Conservation (phyloP, 345 rosid genomes). For the Excoecaria agallocha region DNA sequence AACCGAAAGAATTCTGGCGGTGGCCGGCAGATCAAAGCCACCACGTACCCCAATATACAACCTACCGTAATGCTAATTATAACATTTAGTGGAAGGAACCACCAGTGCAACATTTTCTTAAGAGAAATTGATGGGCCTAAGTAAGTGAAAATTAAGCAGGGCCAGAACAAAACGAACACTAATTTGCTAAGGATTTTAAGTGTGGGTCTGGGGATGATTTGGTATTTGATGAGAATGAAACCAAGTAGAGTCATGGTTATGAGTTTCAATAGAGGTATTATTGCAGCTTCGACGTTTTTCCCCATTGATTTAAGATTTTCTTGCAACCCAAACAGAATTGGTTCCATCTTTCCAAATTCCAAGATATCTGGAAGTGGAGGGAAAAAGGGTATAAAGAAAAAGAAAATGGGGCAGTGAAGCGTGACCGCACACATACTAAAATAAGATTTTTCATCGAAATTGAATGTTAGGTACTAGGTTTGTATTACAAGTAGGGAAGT, state of each 20-base stretch:
- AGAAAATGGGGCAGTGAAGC: too few relatives aligned
- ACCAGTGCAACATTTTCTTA: conserved; percentile 27
- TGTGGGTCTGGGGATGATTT: conserved; percentile 37
- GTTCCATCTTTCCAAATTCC: neutral
- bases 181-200: conserved; percentile 36
- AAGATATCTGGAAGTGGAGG: neutral
- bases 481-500: too few relatives aligned
- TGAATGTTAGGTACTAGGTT: too few relatives aligned
- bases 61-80: conserved; percentile 36
- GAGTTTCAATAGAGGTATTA: conserved; percentile 39
- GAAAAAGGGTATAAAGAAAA: neutral
- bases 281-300: conserved; percentile 23
- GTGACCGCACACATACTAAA: too few relatives aligned
- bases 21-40: conserved; percentile 36
- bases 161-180: conserved; percentile 35
- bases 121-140: conserved; percentile 31
- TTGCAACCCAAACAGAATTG: neutral
- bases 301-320: conserved; percentile 3
- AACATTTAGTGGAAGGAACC: conserved; percentile 46
- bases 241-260: conserved; percentile 35
- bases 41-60: conserved; percentile 30
- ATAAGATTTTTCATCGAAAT: too few relatives aligned
- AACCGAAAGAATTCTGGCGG: conserved; percentile 38
- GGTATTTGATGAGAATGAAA: conserved; percentile 27
- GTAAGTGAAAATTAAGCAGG: conserved; percentile 41